Conservation (phyloP, 192 early-diverging fungal genomes). For the Linnemannia schmuckeri region DNA sequence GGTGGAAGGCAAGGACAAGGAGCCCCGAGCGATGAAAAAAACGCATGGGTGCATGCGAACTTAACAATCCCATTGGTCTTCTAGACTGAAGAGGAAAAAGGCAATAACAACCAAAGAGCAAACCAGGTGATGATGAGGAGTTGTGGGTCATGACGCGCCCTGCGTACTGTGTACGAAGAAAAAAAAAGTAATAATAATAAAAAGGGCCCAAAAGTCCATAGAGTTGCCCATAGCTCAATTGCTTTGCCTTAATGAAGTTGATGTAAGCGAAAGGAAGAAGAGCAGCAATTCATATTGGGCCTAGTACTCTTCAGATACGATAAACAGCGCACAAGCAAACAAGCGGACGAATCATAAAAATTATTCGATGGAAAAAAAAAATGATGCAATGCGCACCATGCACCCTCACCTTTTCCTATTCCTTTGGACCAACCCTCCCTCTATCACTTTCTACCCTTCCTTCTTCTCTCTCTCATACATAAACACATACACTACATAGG, state of each 20-base stretch:
- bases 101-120: too few relatives aligned
- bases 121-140: not conserved
- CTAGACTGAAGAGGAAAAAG: not conserved
- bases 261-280: not conserved
- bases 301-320: not conserved
- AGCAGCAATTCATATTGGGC: not conserved
- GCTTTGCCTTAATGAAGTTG: not conserved
- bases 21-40: not conserved
- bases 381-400: constrained; percentile 5
- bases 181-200: not conserved
- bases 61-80: not conserved
- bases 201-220: constrained; percentile 1
- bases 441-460: not conserved
- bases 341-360: not conserved
- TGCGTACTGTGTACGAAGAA: not conserved
- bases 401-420: not conserved
- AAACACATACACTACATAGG: not conserved
- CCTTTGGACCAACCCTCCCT: not conserved
- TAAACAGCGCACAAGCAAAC: not conserved
- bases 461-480: not conserved
- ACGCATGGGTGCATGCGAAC: not conserved
- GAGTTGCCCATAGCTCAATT: not conserved
- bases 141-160: not conserved
- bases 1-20: not conserved
- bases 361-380: not conserved